Base-by-base conservation (phyloP, 2,329 filamentous ascomycete species). In the Aspergillus neoniger region DNA sequence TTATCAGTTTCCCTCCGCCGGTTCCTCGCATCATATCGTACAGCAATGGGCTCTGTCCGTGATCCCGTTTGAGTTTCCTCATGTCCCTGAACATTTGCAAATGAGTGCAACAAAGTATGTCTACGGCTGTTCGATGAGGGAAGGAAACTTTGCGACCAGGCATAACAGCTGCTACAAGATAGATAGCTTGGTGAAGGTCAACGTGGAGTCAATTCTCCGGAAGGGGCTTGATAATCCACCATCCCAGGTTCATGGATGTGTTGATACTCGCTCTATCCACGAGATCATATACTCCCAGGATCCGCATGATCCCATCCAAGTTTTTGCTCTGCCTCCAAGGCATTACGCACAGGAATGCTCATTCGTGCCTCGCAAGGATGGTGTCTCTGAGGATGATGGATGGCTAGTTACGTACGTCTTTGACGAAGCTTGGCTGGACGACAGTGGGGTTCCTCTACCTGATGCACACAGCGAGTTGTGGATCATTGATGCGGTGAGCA, bases 391-490 rank as follows among this genome's bases (percentile, higher is more conserved):
- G 70, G 88, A 91, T 65, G 86, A 88, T 64, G 88, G 89, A 0
- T 91, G 83, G 74, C 75, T 91, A 0, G 75, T 91, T 4, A 87
- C 85, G 50, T 91, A 89, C 64, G 87, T 88, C 1, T 91, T 91
- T 63, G 86, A 91, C 63, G 88, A 91, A 66, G 78, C 80, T 1
- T 87, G 91, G 68, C 76, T 90, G 0, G 79, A 86, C 39, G 38
- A 30, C n/a, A 69, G 74, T 1, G 85, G 82, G 0, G 74, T 81
- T 47, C 85, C 82, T 57, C 67, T 59, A 0, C 72, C 77, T 0
- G 72, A 74, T 1, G 79, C 85, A 0, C 77, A 70, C 21, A 87
- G 84, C 30, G 88, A 91, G 71, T 75, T 91, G 0, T 91, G 88
- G 88, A 79, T 91, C 15, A 80, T 91, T 32, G 83, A 91, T 67